A percentile compares a stretch with the other conserved stretches of the same genome.
phyloP scores from a whole-genome alignment of 805 yeast genomes.

The Candida krabiensis region DNA sequence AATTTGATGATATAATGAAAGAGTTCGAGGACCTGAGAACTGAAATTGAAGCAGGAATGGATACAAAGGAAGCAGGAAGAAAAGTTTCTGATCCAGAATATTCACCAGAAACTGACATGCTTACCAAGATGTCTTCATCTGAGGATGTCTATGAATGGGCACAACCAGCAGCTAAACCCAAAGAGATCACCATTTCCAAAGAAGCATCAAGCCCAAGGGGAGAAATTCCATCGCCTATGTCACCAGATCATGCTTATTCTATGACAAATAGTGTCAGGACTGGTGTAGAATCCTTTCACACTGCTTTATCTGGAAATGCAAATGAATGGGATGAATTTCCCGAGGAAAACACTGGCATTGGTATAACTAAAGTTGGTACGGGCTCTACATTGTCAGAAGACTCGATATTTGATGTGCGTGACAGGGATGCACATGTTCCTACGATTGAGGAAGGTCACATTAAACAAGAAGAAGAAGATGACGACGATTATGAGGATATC shows the following conservation, averaged over 20 bases:
- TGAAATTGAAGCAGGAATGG: constrained; percentile 25
- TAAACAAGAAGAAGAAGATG: constrained; percentile 4
- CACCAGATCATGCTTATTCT: constrained; percentile 11
- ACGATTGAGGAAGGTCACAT: not conserved
- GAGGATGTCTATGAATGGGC: not conserved
- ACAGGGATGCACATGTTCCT: constrained; percentile 1
- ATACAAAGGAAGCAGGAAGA: constrained; percentile 4
- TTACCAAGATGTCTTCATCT: constrained; percentile 1
- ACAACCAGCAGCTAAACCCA: not conserved
- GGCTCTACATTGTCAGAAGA: constrained; percentile 18
- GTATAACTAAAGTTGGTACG: constrained; percentile 6
- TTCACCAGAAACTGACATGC: not conserved
- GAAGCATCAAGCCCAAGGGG: not conserved
- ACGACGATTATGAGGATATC: constrained; percentile 22
- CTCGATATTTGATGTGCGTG: constrained; percentile 14
- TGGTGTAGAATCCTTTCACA: constrained; percentile 26
- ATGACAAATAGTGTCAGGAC: constrained; percentile 18
- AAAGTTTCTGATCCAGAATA: not conserved
- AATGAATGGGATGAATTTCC: constrained; percentile 4
- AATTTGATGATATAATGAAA: constrained; percentile 33
- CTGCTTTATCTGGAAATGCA: constrained; percentile 17
- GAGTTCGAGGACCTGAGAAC: constrained; percentile 31
- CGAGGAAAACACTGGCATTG: constrained; percentile 1
- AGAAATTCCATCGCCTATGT: constrained; percentile 6
- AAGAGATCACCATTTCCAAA: not conserved